A percentile compares a stretch with the other conserved stretches of the same genome.
Evolutionary conservation across 23 red algal genomes (phyloP).

Genomic region (Chondrus crispus): DNA sequence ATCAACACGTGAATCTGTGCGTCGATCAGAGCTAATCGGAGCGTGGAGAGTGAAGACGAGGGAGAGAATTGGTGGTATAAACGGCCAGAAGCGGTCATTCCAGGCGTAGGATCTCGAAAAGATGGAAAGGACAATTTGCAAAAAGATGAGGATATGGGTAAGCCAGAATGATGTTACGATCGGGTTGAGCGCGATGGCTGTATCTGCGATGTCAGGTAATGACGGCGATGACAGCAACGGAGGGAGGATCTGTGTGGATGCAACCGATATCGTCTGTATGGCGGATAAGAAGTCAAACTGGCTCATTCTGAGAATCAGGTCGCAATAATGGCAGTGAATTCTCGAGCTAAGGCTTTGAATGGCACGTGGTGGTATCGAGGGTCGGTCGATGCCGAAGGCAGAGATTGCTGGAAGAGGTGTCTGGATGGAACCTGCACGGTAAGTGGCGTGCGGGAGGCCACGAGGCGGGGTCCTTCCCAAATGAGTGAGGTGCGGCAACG

Average conservation of each 20-base stretch:
- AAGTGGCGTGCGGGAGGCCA: too few relatives aligned
- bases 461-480: too few relatives aligned
- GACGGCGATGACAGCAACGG: background rate
- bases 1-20: constrained; percentile 4
- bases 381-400: too few relatives aligned
- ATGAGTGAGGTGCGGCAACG: too few relatives aligned
- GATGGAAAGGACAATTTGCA: constrained; percentile 28
- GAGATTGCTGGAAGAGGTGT: too few relatives aligned
- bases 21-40: background rate
- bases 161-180: constrained; percentile 53
- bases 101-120: constrained; percentile 35
- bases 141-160: constrained; percentile 22
- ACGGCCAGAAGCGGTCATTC: constrained; percentile 52
- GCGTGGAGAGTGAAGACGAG: constrained; percentile 18
- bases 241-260: background rate
- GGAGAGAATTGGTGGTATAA: constrained; percentile 27
- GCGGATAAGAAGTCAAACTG: too few relatives aligned
- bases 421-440: too few relatives aligned
- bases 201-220: background rate
- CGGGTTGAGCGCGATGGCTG: constrained; percentile 15
- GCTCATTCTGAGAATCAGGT: too few relatives aligned
- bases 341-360: too few relatives aligned
- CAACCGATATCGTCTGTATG: background rate
- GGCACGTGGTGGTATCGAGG: too few relatives aligned
- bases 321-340: too few relatives aligned